These are phyloP conservation scores for Setaria italica DNA, from an alignment of 202 grass and related monocot genomes.

Conservation along the genomic window DNA sequence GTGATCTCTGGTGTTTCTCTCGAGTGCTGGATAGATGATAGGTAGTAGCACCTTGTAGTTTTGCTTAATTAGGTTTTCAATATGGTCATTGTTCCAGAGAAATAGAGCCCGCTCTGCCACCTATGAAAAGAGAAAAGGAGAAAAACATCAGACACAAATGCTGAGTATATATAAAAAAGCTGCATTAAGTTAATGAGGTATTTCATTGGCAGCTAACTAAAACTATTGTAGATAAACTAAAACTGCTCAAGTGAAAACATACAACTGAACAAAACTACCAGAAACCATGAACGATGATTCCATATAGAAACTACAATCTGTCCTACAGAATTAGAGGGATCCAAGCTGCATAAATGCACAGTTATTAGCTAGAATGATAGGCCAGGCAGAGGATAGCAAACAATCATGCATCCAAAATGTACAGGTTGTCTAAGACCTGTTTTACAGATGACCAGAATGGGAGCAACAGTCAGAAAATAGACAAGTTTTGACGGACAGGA, in stretches of 20 bases:
- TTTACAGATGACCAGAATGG: not conserved
- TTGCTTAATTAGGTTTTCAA: slow-evolving; percentile 93
- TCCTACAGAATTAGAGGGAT: slow-evolving; percentile 2
- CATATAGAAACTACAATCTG: not conserved
- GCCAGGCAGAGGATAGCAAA: slow-evolving; percentile 22
- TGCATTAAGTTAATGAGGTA: not conserved
- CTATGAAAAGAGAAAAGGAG: slow-evolving; percentile 56
- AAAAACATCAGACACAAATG: slow-evolving; percentile 18
- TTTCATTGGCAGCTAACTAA: slow-evolving; percentile 8
- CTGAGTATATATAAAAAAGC: not conserved
- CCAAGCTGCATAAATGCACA: slow-evolving; percentile 1
- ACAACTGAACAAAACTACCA: slow-evolving; percentile 16
- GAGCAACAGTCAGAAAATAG: not conserved
- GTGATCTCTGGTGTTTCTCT: slow-evolving; percentile 74
- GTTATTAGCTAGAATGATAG: not conserved
- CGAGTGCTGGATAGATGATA: slow-evolving; percentile 86
- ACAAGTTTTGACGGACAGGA: not conserved
- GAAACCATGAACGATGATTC: not conserved
- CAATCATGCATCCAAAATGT: not conserved
- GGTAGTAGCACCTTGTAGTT: slow-evolving; percentile 91
- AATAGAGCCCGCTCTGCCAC: slow-evolving; percentile 94
- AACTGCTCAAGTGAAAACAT: slow-evolving; percentile 1
- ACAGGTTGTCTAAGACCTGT: not conserved
- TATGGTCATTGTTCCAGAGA: slow-evolving; percentile 96
- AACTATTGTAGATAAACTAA: not conserved